Base-by-base conservation (phyloP, 2,329 filamentous ascomycete species). In the Fusarium scirpi region DNA sequence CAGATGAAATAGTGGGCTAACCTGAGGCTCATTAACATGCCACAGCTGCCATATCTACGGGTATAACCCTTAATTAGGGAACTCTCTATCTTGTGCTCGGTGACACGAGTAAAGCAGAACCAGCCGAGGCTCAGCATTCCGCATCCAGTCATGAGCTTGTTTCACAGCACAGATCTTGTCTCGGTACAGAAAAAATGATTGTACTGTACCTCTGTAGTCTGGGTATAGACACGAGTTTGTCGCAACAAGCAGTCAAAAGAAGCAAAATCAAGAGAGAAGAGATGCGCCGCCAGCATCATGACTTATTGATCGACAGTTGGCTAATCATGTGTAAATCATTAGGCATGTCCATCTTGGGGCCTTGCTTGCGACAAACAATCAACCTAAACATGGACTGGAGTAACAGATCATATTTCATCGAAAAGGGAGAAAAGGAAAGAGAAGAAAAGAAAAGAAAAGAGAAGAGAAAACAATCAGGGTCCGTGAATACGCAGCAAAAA, bases 71-170 rank as follows among this genome's bases (percentile, higher is more conserved):
- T 52, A 29, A 52, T 41, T 52, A 52, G 32, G 32, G 18, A 41
- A 30, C 34, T 45, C 20, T 24, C 13, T 30, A 27, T 41, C 30
- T 64, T 22, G 29, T 47, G 58, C 48, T 58, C 41, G 45, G 54
- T 62, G 54, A 66, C 54, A 69, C 66, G 32, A 44, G 45, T 48
- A 38, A 11, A 52, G 12, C 13, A 46, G 38, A 32, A 61, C 29
- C 51, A 69, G 51, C 65, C 66, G 60, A 69, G 61, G 66, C 45
- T 59, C 52, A 46, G 47, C 44, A 59, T 68, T 68, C 47, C 48
- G 41, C 27, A 41, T 64, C 49, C 27, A 57, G 49, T 44, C 34
- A 43, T 22, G 27, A 30, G 30, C 25, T 29, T 32, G 51, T 67
- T 40, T 52, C 41, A 48, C 62, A 58, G 12, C 22, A 47, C 40